Evolutionary conservation across 345 rosid genomes (phyloP).

Genomic region (Limnanthes douglasii): DNA sequence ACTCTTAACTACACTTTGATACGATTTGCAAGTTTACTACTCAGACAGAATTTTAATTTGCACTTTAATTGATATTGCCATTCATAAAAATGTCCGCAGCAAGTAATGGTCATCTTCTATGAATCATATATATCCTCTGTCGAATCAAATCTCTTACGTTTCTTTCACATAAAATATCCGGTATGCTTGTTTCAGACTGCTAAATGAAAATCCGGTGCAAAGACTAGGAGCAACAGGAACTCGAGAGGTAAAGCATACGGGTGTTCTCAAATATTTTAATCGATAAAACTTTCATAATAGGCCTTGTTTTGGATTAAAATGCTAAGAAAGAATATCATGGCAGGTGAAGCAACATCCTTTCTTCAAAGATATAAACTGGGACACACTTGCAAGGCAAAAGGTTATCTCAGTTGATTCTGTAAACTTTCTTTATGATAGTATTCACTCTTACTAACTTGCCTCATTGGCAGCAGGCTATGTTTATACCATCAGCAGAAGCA

Average conservation of each 20-base stretch:
- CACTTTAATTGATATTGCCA: no score
- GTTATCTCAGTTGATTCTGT: constrained; percentile 18
- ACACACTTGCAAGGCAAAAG: constrained; percentile 92
- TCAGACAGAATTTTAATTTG: no score
- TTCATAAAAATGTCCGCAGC: no score
- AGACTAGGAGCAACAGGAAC: constrained; percentile 94
- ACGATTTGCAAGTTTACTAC: no score
- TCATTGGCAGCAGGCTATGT: constrained; percentile 62
- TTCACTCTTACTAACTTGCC: not conserved
- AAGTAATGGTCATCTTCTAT: no score
- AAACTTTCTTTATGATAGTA: not conserved
- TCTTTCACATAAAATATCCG: no score
- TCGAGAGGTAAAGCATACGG: constrained; percentile 64
- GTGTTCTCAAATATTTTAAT: no score
- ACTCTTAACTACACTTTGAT: no score
- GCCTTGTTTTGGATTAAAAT: no score
- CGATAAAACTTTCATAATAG: no score
- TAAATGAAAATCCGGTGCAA: constrained; percentile 79
- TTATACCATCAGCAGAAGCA: constrained; percentile 80
- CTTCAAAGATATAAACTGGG: constrained; percentile 87
- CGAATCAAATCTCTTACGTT: no score
- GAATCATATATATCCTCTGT: no score
- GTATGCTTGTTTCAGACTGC: constrained; percentile 41
- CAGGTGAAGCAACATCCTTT: constrained; percentile 84
- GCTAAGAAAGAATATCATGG: constrained; percentile 10